These are phyloP conservation scores for Parascedosporium putredinis DNA, from an alignment of 2,329 filamentous ascomycete species.

Conservation along the genomic window DNA sequence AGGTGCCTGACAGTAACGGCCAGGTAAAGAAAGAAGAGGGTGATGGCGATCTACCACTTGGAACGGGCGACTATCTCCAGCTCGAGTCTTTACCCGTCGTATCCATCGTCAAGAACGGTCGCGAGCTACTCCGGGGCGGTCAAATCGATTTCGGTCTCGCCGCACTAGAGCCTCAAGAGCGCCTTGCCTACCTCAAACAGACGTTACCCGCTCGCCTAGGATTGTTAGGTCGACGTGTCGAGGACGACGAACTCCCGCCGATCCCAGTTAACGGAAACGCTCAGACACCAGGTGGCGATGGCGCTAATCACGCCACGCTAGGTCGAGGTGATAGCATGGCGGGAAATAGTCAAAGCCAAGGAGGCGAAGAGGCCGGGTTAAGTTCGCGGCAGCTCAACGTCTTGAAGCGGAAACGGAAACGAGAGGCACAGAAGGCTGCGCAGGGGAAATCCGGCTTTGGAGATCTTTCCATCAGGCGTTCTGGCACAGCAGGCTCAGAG, in stretches of 20 bases:
- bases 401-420: conserved; percentile 86
- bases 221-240: conserved; percentile 70
- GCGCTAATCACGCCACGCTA: conserved; percentile 36
- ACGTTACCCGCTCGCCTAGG: conserved; percentile 74
- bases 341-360: conserved; percentile 25
- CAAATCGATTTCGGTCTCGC: conserved; percentile 79
- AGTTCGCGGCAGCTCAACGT: conserved; percentile 93
- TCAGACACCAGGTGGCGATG: not conserved
- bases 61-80: conserved; percentile 34
- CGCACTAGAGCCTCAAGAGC: conserved; percentile 67
- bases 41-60: conserved; percentile 36
- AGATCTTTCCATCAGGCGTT: conserved; percentile 64
- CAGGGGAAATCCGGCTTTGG: conserved; percentile 83
- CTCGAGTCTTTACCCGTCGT: conserved; percentile 68
- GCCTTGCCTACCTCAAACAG: conserved; percentile 82
- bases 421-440: conserved; percentile 74
- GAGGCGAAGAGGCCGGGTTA: conserved; percentile 57
- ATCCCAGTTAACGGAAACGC: not conserved
- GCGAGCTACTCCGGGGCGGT: conserved; percentile 73
- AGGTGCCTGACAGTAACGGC: conserved; percentile 24
- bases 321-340: conserved; percentile 24
- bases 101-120: conserved; percentile 72
- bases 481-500: conserved; percentile 50
- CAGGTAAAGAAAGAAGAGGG: conserved; percentile 56
- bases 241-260: conserved; percentile 67